Evolutionary conservation across 2,329 filamentous ascomycete genomes (phyloP).

Genomic region (Xylaria arbuscula): DNA sequence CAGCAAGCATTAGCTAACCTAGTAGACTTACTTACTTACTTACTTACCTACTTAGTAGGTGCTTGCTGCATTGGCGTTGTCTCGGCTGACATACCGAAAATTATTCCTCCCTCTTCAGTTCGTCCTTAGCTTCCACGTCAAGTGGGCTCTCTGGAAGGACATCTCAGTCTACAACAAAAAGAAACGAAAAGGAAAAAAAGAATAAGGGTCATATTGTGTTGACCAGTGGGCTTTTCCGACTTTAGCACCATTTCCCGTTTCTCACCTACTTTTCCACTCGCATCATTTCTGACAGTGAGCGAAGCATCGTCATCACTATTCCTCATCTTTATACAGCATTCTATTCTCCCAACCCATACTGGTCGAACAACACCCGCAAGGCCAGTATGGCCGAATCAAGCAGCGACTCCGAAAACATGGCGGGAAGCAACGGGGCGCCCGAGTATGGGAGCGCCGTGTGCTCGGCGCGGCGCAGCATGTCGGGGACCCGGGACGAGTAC

Average conservation of each 20-base stretch:
- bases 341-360: neutral
- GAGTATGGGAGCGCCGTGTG: constrained; percentile 35
- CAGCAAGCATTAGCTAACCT: no score
- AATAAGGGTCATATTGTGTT: neutral
- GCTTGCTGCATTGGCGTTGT: constrained; percentile 5
- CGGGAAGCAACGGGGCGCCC: constrained; percentile 16
- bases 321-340: neutral
- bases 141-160: constrained; percentile 9
- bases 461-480: constrained; percentile 25
- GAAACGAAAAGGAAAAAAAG: neutral
- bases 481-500: constrained; percentile 35
- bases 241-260: constrained; percentile 1
- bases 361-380: constrained; percentile 4
- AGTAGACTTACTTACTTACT: neutral
- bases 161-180: constrained; percentile 4
- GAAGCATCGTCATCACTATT: neutral
- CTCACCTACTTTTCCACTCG: neutral
- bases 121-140: neutral
- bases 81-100: constrained; percentile 5
- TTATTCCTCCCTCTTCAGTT: constrained; percentile 4
- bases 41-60: neutral
- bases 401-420: constrained; percentile 23
- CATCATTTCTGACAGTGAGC: neutral
- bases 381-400: constrained; percentile 32
- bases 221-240: neutral